phyloP scores from a whole-genome alignment of 1,284 basidiomycete genomes.

The Cutaneotrichosporon mucoides region DNA sequence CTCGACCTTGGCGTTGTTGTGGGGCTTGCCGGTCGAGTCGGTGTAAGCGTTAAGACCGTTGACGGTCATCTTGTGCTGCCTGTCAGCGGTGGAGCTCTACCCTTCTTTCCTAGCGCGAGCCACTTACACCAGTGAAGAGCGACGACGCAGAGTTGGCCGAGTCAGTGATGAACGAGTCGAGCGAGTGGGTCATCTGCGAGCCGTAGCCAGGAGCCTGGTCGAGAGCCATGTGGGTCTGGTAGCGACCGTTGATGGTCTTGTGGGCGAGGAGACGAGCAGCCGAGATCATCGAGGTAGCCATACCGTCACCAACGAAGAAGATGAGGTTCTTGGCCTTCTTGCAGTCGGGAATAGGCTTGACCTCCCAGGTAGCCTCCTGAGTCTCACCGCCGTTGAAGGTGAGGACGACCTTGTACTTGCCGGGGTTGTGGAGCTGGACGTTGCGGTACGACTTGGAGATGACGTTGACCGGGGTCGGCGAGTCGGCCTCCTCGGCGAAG shows the following conservation, averaged over 20 bases:
- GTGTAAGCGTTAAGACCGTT: constrained; percentile 49
- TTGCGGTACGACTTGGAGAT: constrained; percentile 48
- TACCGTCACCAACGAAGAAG: constrained; percentile 49
- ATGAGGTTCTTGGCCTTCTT: constrained; percentile 49
- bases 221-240: constrained; percentile 41
- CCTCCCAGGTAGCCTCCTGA: constrained; percentile 34
- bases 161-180: constrained; percentile 49
- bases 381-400: constrained; percentile 38
- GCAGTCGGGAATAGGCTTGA: constrained; percentile 34
- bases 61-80: constrained; percentile 45
- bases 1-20: constrained; percentile 48
- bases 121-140: constrained; percentile 40
- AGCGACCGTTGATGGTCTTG: constrained; percentile 52
- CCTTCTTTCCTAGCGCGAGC: too few species aligned
- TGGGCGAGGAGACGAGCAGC: constrained; percentile 51
- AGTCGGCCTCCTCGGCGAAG: constrained; percentile 40
- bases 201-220: constrained; percentile 42
- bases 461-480: constrained; percentile 46
- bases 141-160: constrained; percentile 52
- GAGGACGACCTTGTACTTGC: constrained; percentile 28
- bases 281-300: constrained; percentile 43
- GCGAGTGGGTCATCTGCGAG: constrained; percentile 39
- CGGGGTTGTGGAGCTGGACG: constrained; percentile 40
- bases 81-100: too few species aligned
- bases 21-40: constrained; percentile 34